Base-by-base conservation (phyloP, 257 asterid species). In the Ophiorrhiza pumila region DNA sequence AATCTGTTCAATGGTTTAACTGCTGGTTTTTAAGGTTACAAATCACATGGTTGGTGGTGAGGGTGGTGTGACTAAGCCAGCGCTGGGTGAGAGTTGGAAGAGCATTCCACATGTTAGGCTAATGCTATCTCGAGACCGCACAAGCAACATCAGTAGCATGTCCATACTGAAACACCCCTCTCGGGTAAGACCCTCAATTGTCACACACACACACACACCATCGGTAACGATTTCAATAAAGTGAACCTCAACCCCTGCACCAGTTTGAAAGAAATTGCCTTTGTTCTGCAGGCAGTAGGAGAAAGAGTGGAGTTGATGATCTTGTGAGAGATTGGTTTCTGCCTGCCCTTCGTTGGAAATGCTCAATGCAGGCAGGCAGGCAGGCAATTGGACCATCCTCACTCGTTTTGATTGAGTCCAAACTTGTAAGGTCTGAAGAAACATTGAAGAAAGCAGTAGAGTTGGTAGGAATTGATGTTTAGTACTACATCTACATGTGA, bases 11-110 rank as follows among this genome's bases (percentile, higher is more conserved):
- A 61, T 61, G 67, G 25, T 61, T n/a, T 59, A 47, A 74, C 31
- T 45, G 32, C 55, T 75, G 77, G 13, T 78, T 66, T 58, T 74
- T 73, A 78, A 93, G 98, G 87, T 89, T 69, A 93, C 97, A 11
- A 93, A 93, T 80, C 98, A 93, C 81, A 87, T 86, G 93, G 98
- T 93, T 76, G 95, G 81, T 13, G 93, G 96, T 47, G 95, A 90
- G 79, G 88, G 80, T 71, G 93, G 97, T 76, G 43, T 29, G 32
- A 70, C 81, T 17, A 93, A 93, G 83, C 96, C 98, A 41, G 98
- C 98, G 25, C 81, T 93, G 31, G 98, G 98, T 63, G 95, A 89
- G 85, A 90, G 93, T 64, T 93, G 97, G 98, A 93, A 91, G 89
- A 84, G 85, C 84, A 80, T 90, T 65, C 95, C 97, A 49, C 97